Base-by-base conservation (phyloP, 106 monocot genomes). In the Hemerocallis citrina region DNA sequence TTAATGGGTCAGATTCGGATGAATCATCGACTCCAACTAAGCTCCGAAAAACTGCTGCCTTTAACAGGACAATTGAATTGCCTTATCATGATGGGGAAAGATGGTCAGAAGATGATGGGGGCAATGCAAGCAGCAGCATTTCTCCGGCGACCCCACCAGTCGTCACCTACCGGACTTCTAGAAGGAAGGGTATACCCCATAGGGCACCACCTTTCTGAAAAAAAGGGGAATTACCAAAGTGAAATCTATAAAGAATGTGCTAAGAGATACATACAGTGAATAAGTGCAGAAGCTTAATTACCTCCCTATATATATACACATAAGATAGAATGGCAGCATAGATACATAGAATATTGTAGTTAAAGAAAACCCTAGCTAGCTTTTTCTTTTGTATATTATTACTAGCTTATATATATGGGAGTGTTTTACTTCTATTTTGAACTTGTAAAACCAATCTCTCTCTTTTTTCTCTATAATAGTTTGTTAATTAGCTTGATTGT, bases 121-220 rank as follows among this genome's bases (percentile, higher is more conserved):
- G 35, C 9, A 51, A 29, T 22, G 40, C 17, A 17, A 58, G 41
- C 52, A 62, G 55, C 56, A 72, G 74, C 66, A 89, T 88, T 48
- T 91, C 84, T 28, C 91, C 96, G 44, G 68, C 50, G 9, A 91
- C 96, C 0, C 91, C 96, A 54, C 91, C 91, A 12, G 84, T 83
- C 57, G 32, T 61, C 49, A 87, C 47, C 73, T 79, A 74, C 74
- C 77, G 86, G 59, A 83, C 76, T 35, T 84, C 74, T 32, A 71
- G 96, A 43, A 56, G 96, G 22, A 96, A 96, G 87, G 96, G 96
- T 51, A 77, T 87, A 49, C 96, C 96, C 24, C 96, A 77, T 61
- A 67, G 96, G 29, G 81, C 92, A 24, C 81, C 85, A 7, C 80
- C 79, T 9, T 93, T 74, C 64, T 74, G 50, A 70, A 28, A 47